These are phyloP conservation scores for Nitzschia sp. DNA, from an alignment of 108 stramenopile genomes.

Conservation along the genomic window DNA sequence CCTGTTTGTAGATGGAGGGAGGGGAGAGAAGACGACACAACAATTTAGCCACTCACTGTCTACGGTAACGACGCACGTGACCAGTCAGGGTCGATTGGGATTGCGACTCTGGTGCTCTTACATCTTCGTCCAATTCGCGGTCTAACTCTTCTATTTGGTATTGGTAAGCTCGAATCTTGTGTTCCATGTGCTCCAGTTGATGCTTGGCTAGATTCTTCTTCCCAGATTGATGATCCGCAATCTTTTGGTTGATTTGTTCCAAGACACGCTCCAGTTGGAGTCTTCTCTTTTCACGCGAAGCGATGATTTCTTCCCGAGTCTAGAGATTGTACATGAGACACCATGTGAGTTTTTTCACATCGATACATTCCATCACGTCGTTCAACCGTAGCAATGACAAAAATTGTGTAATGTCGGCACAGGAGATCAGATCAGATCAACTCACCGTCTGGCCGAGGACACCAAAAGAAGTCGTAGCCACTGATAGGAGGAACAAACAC, in stretches of 20 bases:
- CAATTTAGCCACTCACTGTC: too few species aligned
- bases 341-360: too few species aligned
- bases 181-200: slow-evolving; percentile 8
- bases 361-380: too few species aligned
- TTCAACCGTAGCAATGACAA: not conserved
- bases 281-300: slow-evolving; percentile 10
- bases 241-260: slow-evolving; percentile 11
- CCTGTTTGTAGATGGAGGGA: too few species aligned
- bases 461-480: too few species aligned
- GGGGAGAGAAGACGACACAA: too few species aligned
- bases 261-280: slow-evolving; percentile 10
- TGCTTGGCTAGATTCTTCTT: not conserved
- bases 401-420: not conserved
- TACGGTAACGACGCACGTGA: too few species aligned
- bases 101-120: too few species aligned
- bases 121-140: slow-evolving; percentile 14
- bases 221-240: slow-evolving; percentile 4
- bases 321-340: not conserved
- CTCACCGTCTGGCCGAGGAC: not conserved
- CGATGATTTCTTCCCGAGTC: slow-evolving; percentile 11
- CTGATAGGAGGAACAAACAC: too few species aligned
- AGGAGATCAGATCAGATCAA: not conserved
- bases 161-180: slow-evolving; percentile 10
- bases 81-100: too few species aligned
- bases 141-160: slow-evolving; percentile 15